Conservation (phyloP, 345 rosid species). For the Eucalyptus regnans region DNA sequence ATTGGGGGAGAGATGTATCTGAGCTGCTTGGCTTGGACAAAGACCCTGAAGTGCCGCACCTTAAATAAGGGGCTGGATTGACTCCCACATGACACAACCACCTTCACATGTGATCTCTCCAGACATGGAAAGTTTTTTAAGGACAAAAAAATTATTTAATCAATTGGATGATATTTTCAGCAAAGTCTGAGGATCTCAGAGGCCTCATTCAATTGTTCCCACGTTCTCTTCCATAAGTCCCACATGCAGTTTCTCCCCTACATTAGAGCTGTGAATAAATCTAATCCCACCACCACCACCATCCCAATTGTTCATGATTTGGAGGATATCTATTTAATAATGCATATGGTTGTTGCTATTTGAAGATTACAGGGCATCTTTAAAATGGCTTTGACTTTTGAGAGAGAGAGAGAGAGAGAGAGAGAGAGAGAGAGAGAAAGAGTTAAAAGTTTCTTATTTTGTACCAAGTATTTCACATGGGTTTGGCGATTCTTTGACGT, state of each 20-base stretch:
- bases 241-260: conserved; percentile 36
- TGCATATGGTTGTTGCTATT: neutral
- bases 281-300: neutral
- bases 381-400: neutral
- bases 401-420: neutral
- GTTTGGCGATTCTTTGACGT: conserved; percentile 2
- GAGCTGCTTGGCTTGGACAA: neutral
- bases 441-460: neutral
- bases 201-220: conserved; percentile 37
- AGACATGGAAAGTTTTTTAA: neutral
- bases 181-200: conserved; percentile 5
- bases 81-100: neutral
- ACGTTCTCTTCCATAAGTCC: conserved; percentile 22
- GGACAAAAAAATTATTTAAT: neutral
- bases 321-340: neutral
- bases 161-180: neutral
- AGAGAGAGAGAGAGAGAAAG: neutral
- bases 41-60: neutral
- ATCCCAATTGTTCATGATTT: neutral
- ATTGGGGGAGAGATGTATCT: neutral
- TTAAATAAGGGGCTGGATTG: neutral
- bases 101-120: conserved; percentile 20
- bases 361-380: neutral
- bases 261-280: conserved; percentile 21
- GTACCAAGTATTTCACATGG: neutral